phyloP scores from a whole-genome alignment of 768 basidiomycete genomes.

The Boletellus sp. region DNA sequence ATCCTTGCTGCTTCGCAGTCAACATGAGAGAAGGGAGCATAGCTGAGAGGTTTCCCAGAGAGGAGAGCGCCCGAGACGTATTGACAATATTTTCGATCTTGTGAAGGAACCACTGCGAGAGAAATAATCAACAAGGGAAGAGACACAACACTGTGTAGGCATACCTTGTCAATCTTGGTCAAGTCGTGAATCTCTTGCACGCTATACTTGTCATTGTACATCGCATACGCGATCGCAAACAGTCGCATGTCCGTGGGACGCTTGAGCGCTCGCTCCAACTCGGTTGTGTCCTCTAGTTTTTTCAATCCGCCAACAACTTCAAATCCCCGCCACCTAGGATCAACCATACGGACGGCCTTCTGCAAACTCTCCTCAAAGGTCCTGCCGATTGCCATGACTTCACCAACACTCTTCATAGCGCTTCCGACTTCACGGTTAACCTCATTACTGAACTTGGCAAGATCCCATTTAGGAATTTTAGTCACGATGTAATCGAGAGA shows the following conservation, averaged over 20 bases:
- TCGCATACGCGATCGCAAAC: constrained; percentile 96
- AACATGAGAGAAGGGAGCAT: constrained; percentile 76
- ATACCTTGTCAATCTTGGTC: constrained; percentile 96
- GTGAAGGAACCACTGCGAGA: constrained; percentile 87
- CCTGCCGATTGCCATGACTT: constrained; percentile 99
- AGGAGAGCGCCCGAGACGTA: constrained; percentile 72
- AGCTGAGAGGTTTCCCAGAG: constrained; percentile 62
- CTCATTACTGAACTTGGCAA: constrained; percentile 93
- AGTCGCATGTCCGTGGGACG: constrained; percentile 93
- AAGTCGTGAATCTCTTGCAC: constrained; percentile 89
- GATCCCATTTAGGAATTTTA: constrained; percentile 99
- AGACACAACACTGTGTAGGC: background rate
- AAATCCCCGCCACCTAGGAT: constrained; percentile 95
- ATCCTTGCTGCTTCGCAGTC: constrained; percentile 91
- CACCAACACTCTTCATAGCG: constrained; percentile 98
- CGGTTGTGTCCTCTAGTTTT: constrained; percentile 61
- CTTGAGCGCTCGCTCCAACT: constrained; percentile 73
- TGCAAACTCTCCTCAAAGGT: constrained; percentile 98
- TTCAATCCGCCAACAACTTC: constrained; percentile 90
- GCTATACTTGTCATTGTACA: constrained; percentile 89
- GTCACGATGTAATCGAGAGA: constrained; percentile 99
- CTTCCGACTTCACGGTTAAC: constrained; percentile 95
- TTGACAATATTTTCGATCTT: constrained; percentile 99
- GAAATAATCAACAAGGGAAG: background rate
- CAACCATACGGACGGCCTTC: constrained; percentile 96